A percentile compares a stretch with the other conserved stretches of the same genome.
Evolutionary conservation across 164 flowering plant species (phyloP).

Genomic region (Chimonanthus salicifolius): DNA sequence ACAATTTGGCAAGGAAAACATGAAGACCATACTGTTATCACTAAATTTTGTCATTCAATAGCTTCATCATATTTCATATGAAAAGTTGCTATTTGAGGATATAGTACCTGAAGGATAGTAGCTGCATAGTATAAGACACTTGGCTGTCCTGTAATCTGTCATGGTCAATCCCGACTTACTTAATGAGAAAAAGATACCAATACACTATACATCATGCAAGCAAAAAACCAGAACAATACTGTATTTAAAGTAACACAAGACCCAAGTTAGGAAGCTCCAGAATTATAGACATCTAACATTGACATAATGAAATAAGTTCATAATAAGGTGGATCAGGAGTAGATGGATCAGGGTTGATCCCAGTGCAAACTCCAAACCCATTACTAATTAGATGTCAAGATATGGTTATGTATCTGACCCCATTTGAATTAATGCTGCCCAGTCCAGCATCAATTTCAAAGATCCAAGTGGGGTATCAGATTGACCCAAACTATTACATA

Average conservation of each 20-base stretch:
- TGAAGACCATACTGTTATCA: too few relatives aligned
- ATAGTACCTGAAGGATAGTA: slow-evolving; percentile 84
- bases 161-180: slow-evolving; percentile 8
- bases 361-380: background rate
- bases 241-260: background rate
- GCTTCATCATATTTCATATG: background rate
- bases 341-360: background rate
- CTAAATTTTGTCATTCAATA: too few relatives aligned
- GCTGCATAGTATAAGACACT: slow-evolving; percentile 97
- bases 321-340: too few relatives aligned
- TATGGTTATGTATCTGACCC: background rate
- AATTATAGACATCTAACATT: too few relatives aligned
- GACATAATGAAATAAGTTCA: too few relatives aligned
- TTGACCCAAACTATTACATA: too few relatives aligned
- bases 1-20: background rate
- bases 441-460: too few relatives aligned
- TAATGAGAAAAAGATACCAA: background rate
- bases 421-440: background rate
- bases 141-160: slow-evolving; percentile 96
- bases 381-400: background rate
- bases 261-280: background rate
- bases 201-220: background rate
- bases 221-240: background rate
- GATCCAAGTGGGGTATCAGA: too few relatives aligned
- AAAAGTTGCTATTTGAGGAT: background rate